These are phyloP conservation scores for Quercus parvula DNA, from an alignment of 306 rosid genomes.

Conservation along the genomic window DNA sequence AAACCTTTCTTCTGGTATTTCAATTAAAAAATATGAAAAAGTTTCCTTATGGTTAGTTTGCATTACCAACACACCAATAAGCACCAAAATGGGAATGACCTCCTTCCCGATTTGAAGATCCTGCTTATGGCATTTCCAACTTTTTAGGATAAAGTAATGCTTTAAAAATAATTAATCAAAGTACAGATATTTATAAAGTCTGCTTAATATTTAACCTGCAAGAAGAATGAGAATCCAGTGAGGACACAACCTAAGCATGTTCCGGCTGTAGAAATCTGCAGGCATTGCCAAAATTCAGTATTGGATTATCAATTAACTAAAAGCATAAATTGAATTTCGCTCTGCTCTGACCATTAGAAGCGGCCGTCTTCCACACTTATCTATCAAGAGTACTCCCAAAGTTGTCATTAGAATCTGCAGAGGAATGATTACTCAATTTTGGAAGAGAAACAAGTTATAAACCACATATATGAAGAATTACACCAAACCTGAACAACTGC, in stretches of 20 bases:
- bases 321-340: neutral
- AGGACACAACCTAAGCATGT: slow-evolving; percentile 14
- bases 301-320: neutral
- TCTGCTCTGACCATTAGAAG: slow-evolving; percentile 8
- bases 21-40: neutral
- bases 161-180: neutral
- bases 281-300: neutral
- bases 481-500: slow-evolving; percentile 19
- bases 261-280: slow-evolving; percentile 20
- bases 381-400: slow-evolving; percentile 4
- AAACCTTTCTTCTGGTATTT: neutral
- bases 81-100: slow-evolving; percentile 2
- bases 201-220: slow-evolving; percentile 9
- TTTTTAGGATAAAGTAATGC: neutral
- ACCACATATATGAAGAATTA: neutral
- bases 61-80: slow-evolving; percentile 21
- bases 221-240: slow-evolving; percentile 14
- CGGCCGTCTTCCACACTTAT: slow-evolving; percentile 19
- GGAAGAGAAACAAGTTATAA: neutral
- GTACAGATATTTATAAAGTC: neutral
- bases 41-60: neutral
- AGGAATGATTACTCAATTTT: neutral
- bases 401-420: neutral
- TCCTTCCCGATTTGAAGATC: slow-evolving; percentile 1
- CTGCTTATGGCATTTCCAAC: neutral